Conservation (phyloP, 2,329 filamentous ascomycete genomes). For the Cladophialophora yegresii region DNA sequence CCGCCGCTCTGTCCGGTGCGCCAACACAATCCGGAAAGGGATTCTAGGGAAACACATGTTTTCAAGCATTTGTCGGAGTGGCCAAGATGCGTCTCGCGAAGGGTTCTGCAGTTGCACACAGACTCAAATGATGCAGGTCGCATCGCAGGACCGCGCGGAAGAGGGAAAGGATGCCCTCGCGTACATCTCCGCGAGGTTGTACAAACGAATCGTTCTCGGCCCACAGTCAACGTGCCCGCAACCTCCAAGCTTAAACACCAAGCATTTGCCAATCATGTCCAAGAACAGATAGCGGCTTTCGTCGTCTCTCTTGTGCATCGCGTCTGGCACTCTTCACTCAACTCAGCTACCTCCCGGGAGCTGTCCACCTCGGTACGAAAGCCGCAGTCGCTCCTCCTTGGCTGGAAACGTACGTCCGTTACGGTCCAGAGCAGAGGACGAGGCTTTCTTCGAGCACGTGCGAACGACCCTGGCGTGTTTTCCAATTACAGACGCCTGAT, state of each 20-base stretch:
- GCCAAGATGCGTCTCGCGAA: too few species aligned
- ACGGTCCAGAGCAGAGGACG: neutral
- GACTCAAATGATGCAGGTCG: too few species aligned
- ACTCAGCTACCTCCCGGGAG: too few species aligned
- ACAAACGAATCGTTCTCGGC: conserved; percentile 14
- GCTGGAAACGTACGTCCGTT: too few species aligned
- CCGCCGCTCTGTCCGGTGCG: too few species aligned
- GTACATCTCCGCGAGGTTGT: conserved; percentile 7
- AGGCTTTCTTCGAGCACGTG: conserved; percentile 7
- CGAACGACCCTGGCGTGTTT: neutral
- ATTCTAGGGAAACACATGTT: too few species aligned
- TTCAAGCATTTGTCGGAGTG: too few species aligned
- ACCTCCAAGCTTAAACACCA: neutral
- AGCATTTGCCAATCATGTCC: conserved; percentile 3
- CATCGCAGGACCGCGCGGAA: too few species aligned
- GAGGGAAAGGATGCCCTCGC: neutral
- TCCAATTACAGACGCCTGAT: conserved; percentile 8
- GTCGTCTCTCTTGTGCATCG: neutral
- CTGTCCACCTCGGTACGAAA: conserved; percentile 9
- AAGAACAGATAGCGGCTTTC: neutral
- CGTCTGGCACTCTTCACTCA: neutral
- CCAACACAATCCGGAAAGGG: too few species aligned
- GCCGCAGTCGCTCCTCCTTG: neutral
- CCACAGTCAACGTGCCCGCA: conserved; percentile 10
- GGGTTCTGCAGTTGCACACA: too few species aligned